These are phyloP conservation scores for Cordyceps tenuipes DNA, from an alignment of 2,329 filamentous ascomycete genomes.

Conservation along the genomic window DNA sequence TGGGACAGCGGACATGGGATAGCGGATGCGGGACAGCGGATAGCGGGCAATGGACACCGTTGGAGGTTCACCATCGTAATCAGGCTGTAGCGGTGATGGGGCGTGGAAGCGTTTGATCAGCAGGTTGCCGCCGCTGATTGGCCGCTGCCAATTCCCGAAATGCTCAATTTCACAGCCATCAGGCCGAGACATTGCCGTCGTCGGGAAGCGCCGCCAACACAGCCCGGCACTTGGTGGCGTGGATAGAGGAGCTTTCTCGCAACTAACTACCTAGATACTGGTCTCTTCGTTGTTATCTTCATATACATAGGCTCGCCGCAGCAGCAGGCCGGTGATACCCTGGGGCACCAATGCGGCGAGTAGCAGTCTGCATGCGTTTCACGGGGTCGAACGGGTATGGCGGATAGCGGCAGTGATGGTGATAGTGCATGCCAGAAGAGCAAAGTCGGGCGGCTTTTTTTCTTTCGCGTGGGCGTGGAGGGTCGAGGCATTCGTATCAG, in stretches of 20 bases:
- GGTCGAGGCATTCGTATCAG: neutral
- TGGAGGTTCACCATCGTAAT: too few species aligned
- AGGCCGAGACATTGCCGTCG: neutral
- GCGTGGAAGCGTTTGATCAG: neutral
- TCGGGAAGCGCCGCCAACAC: neutral
- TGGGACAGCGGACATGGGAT: too few species aligned
- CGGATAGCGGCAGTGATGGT: neutral
- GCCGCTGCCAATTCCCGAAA: neutral
- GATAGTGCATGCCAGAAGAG: neutral
- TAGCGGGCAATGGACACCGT: too few species aligned
- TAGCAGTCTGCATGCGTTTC: slow-evolving; percentile 7
- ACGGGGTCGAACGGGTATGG: neutral
- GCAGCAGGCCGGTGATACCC: neutral
- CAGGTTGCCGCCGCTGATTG: neutral
- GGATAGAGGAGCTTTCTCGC: neutral
- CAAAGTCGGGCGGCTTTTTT: neutral
- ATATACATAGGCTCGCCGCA: neutral
- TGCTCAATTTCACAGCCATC: neutral
- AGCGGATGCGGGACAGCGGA: too few species aligned
- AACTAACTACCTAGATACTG: too few species aligned
- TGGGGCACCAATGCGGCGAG: neutral
- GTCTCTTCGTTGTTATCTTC: too few species aligned
- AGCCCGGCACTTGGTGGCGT: neutral
- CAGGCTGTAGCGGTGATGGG: neutral
- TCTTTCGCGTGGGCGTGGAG: neutral